Percentiles rank a stretch among this genome's conserved stretches.
Evolutionary conservation across 331 rosid species (phyloP).

Genomic region (Quercus lobata): DNA sequence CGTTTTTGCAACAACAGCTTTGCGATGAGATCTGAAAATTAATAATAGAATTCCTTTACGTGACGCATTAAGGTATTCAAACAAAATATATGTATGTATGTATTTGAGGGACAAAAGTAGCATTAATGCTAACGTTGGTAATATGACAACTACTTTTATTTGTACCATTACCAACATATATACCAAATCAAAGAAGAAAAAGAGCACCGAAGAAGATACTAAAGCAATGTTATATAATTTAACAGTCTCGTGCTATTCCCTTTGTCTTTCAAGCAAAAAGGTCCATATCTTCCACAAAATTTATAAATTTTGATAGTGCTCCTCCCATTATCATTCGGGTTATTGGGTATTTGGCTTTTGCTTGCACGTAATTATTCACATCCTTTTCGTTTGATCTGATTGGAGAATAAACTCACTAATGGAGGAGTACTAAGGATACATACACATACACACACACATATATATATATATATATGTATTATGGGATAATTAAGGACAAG

Average conservation of each 20-base stretch:
- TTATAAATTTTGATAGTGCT: neutral
- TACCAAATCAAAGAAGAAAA: neutral
- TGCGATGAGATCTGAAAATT: slow-evolving; percentile 23
- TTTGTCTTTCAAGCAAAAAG: neutral
- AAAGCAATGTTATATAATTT: neutral
- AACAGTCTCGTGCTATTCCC: neutral
- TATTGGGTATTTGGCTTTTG: neutral
- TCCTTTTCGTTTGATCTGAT: neutral
- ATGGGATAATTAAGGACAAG: too few species aligned
- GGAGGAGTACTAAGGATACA: too few species aligned
- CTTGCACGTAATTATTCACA: slow-evolving; percentile 10
- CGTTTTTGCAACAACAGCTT: slow-evolving; percentile 76
- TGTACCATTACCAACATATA: neutral
- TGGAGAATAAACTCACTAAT: neutral
- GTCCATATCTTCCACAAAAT: neutral
- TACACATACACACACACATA: too few species aligned
- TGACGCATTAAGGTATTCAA: slow-evolving; percentile 19
- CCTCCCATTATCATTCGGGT: neutral
- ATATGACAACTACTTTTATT: neutral
- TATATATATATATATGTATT: too few species aligned
- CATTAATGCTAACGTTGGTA: neutral
- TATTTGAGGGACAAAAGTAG: neutral
- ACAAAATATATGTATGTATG: neutral
- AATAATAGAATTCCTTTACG: slow-evolving; percentile 22
- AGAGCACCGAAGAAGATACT: neutral